These are phyloP conservation scores for Alternaria sp. DNA, from an alignment of 2,329 filamentous ascomycete species.

Conservation along the genomic window DNA sequence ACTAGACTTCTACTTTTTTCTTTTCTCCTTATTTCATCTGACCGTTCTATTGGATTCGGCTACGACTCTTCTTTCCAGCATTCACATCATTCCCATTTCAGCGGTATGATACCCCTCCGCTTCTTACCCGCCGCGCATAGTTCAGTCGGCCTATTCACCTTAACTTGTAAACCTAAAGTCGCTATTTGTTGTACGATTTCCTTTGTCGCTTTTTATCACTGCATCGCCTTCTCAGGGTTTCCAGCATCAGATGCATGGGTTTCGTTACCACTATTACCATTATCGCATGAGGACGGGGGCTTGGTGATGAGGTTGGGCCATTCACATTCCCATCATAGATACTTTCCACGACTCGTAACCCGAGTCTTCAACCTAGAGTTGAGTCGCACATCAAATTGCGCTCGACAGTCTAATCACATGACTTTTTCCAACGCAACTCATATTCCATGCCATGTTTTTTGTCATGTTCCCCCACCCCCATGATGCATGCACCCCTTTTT, in stretches of 20 bases:
- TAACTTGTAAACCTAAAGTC: slow-evolving; percentile 1
- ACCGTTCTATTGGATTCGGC: too few relatives aligned
- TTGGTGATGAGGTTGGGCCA: not conserved
- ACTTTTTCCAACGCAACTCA: not conserved
- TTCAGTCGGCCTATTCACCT: not conserved
- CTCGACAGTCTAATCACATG: not conserved
- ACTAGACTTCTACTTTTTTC: slow-evolving; percentile 7
- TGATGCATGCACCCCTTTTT: not conserved
- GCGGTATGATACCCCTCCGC: not conserved
- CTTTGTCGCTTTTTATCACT: not conserved
- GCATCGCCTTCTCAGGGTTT: not conserved
- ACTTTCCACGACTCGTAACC: not conserved
- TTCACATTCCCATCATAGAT: not conserved
- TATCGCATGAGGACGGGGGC: not conserved
- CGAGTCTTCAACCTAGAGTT: not conserved
- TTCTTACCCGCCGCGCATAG: not conserved
- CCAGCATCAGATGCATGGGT: not conserved
- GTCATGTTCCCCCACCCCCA: not conserved
- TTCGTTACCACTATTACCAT: not conserved
- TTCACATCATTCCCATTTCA: not conserved
- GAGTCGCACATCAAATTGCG: not conserved
- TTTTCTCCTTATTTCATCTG: not conserved
- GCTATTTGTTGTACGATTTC: not conserved
- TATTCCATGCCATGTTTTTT: not conserved
- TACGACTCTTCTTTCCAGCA: not conserved